Conservation (phyloP, 208 protist genomes). For the Novymonas esmeraldas region DNA sequence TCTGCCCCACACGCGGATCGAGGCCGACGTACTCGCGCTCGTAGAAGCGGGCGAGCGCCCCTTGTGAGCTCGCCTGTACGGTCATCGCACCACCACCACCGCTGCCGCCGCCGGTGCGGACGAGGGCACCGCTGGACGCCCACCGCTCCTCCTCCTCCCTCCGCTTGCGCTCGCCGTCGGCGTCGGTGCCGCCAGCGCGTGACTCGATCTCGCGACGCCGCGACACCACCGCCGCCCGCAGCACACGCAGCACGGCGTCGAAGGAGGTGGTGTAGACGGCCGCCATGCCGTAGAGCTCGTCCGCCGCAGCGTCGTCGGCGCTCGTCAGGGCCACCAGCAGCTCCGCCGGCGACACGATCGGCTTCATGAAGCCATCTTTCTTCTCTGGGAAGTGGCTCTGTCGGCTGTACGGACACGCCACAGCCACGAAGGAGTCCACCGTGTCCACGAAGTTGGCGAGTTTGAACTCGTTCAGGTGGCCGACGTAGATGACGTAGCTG, state of each 20-base stretch:
- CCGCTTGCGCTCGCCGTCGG: not conserved
- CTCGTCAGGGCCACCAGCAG: constrained; percentile 75
- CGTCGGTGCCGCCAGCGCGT: constrained; percentile 6
- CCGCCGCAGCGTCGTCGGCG: constrained; percentile 23
- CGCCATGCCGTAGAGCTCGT: constrained; percentile 54
- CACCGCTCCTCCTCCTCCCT: constrained; percentile 11
- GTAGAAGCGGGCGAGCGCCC: constrained; percentile 65
- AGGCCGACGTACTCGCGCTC: constrained; percentile 81
- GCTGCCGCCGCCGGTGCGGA: constrained; percentile 17
- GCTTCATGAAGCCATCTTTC: constrained; percentile 80
- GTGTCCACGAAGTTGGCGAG: constrained; percentile 91
- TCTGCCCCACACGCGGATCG: constrained; percentile 71
- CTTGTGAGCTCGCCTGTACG: constrained; percentile 27
- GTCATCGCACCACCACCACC: constrained; percentile 25
- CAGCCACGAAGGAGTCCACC: constrained; percentile 86
- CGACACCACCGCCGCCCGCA: constrained; percentile 22
- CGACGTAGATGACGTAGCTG: constrained; percentile 90
- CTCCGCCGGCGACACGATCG: constrained; percentile 89
- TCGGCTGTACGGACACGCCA: constrained; percentile 87
- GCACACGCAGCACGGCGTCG: constrained; percentile 35
- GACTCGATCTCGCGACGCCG: not conserved
- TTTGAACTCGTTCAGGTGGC: constrained; percentile 93
- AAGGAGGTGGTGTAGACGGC: constrained; percentile 72
- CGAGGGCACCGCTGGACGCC: constrained; percentile 22
- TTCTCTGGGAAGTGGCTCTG: constrained; percentile 78